phyloP scores from a whole-genome alignment of 2,329 filamentous ascomycete genomes.

The Botrytis sinoallii region DNA sequence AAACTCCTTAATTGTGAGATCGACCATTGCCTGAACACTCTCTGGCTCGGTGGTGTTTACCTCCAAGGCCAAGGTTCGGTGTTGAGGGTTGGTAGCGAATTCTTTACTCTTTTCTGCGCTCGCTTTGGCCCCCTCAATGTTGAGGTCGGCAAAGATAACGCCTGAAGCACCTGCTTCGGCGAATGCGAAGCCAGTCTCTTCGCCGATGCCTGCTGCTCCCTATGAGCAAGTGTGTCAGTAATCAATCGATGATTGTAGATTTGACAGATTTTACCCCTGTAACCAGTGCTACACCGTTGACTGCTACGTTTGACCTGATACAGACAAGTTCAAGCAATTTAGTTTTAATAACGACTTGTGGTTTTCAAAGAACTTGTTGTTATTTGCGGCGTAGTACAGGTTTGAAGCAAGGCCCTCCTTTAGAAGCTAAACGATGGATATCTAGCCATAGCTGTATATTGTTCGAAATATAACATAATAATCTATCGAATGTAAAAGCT shows the following conservation, averaged over 20 bases:
- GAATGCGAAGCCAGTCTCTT: constrained; percentile 4
- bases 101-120: constrained; percentile 32
- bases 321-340: background rate
- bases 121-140: constrained; percentile 24
- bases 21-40: constrained; percentile 33
- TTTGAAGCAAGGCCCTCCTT: too few relatives aligned
- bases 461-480: too few relatives aligned
- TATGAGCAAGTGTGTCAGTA: background rate
- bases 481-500: too few relatives aligned
- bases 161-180: constrained; percentile 18
- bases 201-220: background rate
- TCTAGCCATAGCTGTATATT: too few relatives aligned
- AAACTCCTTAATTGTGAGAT: constrained; percentile 43
- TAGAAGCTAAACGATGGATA: too few relatives aligned
- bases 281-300: background rate
- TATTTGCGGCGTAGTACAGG: too few relatives aligned
- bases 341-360: background rate
- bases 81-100: constrained; percentile 32
- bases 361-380: background rate
- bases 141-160: constrained; percentile 34
- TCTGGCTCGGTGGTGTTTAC: constrained; percentile 32
- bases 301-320: background rate
- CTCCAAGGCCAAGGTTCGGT: constrained; percentile 26
- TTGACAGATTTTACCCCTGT: background rate
- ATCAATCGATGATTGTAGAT: background rate